A percentile compares a stretch with the other conserved stretches of the same genome.
Evolutionary conservation across 1,284 basidiomycete genomes (phyloP).

Genomic region (Boletus smithii): DNA sequence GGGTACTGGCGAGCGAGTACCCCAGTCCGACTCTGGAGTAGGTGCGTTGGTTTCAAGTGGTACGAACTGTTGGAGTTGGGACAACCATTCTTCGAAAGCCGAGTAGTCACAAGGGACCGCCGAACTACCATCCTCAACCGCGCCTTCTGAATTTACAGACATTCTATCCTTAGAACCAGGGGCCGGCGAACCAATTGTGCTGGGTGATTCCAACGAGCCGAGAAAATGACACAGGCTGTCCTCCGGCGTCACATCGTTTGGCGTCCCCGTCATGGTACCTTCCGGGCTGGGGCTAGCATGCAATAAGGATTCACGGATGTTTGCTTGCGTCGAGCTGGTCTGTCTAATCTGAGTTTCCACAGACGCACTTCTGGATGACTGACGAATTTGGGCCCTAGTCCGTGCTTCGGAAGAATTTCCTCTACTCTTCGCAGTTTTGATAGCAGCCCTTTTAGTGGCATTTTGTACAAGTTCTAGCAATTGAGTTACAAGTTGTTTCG

Average conservation of each 20-base stretch:
- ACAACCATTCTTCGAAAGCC: conserved; percentile 52
- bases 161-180: conserved; percentile 8
- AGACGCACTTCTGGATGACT: conserved; percentile 16
- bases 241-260: background rate
- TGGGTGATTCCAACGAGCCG: conserved; percentile 3
- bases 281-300: background rate
- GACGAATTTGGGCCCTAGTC: background rate
- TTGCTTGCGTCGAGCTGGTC: background rate
- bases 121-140: conserved; percentile 2
- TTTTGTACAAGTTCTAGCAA: conserved; percentile 57
- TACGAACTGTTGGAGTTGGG: conserved; percentile 44
- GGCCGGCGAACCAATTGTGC: background rate
- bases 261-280: background rate
- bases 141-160: conserved; percentile 5
- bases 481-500: conserved; percentile 58
- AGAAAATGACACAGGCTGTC: conserved; percentile 1
- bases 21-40: conserved; percentile 15
- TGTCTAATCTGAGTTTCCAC: conserved; percentile 13
- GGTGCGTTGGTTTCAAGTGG: conserved; percentile 9
- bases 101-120: conserved; percentile 32
- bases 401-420: background rate
- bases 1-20: background rate
- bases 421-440: conserved; percentile 35
- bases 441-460: conserved; percentile 53
- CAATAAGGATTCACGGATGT: background rate